Evolutionary conservation across 2,329 filamentous ascomycete species (phyloP).

Genomic region (Aspergillus uvarum): DNA sequence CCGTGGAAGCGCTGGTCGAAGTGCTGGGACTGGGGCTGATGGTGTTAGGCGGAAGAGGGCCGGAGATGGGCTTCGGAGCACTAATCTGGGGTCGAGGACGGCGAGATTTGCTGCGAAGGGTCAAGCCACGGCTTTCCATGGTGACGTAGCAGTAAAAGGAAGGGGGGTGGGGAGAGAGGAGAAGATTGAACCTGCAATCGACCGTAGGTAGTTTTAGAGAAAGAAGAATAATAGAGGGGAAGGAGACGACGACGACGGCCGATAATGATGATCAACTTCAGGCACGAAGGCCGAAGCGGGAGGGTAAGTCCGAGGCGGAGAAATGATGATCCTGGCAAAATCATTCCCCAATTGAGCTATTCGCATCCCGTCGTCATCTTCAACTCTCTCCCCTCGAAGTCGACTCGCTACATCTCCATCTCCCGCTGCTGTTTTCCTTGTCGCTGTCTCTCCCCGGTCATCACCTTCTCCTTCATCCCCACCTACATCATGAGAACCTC

Average conservation of each 20-base stretch:
- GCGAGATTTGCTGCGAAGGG: conserved; percentile 61
- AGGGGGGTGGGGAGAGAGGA: conserved; percentile 6
- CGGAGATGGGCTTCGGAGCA: conserved; percentile 57
- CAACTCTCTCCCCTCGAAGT: neutral
- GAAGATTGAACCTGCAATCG: conserved; percentile 9
- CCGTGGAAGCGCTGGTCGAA: conserved; percentile 32
- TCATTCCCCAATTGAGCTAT: conserved; percentile 19
- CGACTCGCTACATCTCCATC: neutral
- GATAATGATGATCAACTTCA: neutral
- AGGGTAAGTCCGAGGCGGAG: conserved; percentile 39
- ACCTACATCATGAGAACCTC: conserved; percentile 52
- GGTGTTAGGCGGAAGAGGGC: conserved; percentile 38
- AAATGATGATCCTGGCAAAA: conserved; percentile 40
- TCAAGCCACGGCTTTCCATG: conserved; percentile 59
- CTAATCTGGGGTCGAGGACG: conserved; percentile 57
- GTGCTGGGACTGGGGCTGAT: conserved; percentile 24
- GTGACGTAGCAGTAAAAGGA: conserved; percentile 17
- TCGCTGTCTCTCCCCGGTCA: conserved; percentile 6
- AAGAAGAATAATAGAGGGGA: neutral
- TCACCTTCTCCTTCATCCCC: conserved; percentile 5
- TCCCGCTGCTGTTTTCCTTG: neutral
- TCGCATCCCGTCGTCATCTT: neutral
- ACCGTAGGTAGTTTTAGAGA: neutral
- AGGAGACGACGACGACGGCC: neutral
- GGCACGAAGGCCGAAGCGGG: conserved; percentile 22